Evolutionary conservation across 2,329 filamentous ascomycete genomes (phyloP), one percentile per base, ranked within the genome.

Genomic region (Endoconidiophora laricicola): DNA sequence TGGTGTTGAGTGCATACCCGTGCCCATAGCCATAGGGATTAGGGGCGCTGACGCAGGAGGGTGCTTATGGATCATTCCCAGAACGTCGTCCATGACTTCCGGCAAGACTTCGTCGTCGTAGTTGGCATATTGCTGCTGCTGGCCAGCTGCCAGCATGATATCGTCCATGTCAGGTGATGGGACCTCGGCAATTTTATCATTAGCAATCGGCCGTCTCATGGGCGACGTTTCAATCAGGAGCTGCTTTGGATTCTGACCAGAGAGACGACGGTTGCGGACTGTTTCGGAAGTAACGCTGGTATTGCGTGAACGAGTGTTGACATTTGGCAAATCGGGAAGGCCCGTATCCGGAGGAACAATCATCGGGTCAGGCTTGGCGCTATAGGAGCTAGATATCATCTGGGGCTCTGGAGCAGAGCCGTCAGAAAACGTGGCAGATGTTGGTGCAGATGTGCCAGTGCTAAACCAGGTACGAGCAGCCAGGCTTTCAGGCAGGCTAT

Each of bases 191-290:
- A 52, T 52, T 9, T 52, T 39, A n/a, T 42, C n/a, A 24, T 44
- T 47, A 16, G 45, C 64, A 6, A 61, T 57, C 9, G 40, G 26
- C 36, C 38, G 51, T 22, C 48, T 36, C 24, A 50, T 0, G 9
- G 48, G 29, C 43, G 46, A 6, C 14, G 87, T 95, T 63, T 95
- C 86, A 50, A 96, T 95, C 65, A 87, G 94, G 46, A 96, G 69
- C 59, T 88, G 83, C 61, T 84, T 88, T 12, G 76, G 68, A 58
- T 85, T 86, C 57, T 86, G 81, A 6, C 83, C 84, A 3, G 88
- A 94, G 29, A 94, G 67, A 54, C 88, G 76, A 54, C 88, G 76
- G 57, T 74, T 85, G 48, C 85, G 76, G 47, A 93, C 83, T 39
- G 78, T 71, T 57, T 65, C 65, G 14, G 52, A 50, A 9, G 24